Conservation (phyloP, 2,329 filamentous ascomycete species). For the Rosellinia necatrix region DNA sequence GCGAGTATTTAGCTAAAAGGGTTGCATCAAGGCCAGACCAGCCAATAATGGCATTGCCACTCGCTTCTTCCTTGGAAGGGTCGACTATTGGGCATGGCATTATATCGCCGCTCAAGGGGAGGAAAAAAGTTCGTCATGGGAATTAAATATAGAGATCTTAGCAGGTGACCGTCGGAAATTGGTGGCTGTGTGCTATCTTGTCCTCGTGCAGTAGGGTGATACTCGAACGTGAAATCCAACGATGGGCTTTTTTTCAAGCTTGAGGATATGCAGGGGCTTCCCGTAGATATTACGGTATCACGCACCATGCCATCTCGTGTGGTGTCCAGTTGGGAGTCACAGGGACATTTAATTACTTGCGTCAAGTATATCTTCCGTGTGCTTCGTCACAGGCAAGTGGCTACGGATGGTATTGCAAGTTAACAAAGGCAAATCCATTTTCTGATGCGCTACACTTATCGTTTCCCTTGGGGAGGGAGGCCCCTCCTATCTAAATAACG, state of each 20-base stretch:
- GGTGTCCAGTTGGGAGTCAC: too few species aligned
- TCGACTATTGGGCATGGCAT: background rate
- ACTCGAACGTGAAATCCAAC: background rate
- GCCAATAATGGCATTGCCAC: too few species aligned
- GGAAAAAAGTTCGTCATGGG: background rate
- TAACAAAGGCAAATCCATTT: background rate
- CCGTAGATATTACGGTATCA: too few species aligned
- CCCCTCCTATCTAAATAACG: background rate
- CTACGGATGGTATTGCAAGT: background rate
- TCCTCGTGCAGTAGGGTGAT: background rate
- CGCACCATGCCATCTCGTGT: too few species aligned
- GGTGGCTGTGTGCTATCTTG: background rate
- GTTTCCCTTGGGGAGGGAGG: background rate
- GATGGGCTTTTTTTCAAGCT: too few species aligned
- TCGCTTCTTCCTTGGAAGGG: too few species aligned
- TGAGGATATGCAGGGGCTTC: constrained; percentile 6
- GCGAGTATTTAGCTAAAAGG: too few species aligned
- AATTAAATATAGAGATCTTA: constrained; percentile 10
- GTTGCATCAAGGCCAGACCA: background rate
- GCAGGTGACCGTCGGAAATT: background rate
- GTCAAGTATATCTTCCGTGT: background rate
- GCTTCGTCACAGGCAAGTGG: too few species aligned
- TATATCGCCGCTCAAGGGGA: background rate
- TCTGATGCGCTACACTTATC: background rate
- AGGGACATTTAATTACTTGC: too few species aligned